Base-by-base conservation (phyloP, 495 filamentous ascomycete genomes). In the Penicillium coprophilum region DNA sequence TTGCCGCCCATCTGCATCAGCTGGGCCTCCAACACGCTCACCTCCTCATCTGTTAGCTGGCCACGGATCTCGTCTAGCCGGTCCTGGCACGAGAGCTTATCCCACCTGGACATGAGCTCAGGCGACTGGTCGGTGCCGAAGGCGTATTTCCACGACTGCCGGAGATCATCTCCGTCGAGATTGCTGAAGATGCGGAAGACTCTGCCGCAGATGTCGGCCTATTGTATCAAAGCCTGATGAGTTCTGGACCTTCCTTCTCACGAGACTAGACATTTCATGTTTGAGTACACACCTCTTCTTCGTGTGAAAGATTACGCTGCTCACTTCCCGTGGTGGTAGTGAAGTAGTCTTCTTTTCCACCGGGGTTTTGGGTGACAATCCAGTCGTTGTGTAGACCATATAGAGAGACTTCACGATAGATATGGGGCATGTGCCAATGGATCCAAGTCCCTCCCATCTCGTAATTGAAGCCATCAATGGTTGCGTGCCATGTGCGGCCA, bases 361-460 rank as follows among this genome's bases (percentile, higher is more conserved):
- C 38, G 6, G 38, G 38, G 6, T 40, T 40, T 9, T 40, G 38
- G 17, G 38, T 40, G n/a, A 40, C 38, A 8, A 62, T 57, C 71
- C 68, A 74, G 46, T 74, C 61, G 23, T 73, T 63, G 24, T 65
- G 58, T 4, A 68, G 52, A 3, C 58, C 59, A 31, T 67, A 71
- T 5, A 62, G 49, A 17, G 50, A 59, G 4, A 70, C 36, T 50
- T 71, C 62, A 8, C 49, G 32, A 40, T 61, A 71, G 0, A 69
- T 27, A 50, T 64, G 62, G 0, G 61, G 60, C 39, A 65, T 62
- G 20, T 49, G 52, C 64, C 63, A 63, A 36, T 64, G 56, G 3
- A 71, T 58, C 66, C 67, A 73, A 6, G 71, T 70, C 1, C 71
- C 68, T 2, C 71, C 68, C 67, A 73, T 67, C 49, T 72, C 66